These are phyloP conservation scores for Tylopilus sp. DNA, from an alignment of 1,284 basidiomycete genomes.

Conservation along the genomic window DNA sequence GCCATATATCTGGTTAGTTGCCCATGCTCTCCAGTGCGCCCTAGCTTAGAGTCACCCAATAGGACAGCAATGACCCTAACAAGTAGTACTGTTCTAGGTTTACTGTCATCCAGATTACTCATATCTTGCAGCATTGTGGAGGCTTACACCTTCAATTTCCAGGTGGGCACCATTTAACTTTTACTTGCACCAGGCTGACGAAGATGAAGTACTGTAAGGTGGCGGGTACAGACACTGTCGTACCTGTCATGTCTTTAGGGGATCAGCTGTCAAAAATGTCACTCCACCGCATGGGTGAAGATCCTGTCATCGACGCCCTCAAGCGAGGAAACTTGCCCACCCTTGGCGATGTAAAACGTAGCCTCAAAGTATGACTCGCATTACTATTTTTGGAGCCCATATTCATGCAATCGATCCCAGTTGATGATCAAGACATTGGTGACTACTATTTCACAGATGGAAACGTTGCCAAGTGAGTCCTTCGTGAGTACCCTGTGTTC, in stretches of 20 bases:
- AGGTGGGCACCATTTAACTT: conserved; percentile 39
- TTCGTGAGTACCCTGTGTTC: background rate
- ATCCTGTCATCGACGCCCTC: conserved; percentile 55
- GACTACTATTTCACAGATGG: conserved; percentile 71
- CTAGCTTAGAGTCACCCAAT: conserved; percentile 6
- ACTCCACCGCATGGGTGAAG: conserved; percentile 38
- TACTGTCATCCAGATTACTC: conserved; percentile 19
- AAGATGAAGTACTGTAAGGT: conserved; percentile 54
- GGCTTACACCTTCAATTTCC: conserved; percentile 79
- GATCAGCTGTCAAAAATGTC: conserved; percentile 51
- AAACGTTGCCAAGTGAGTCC: conserved; percentile 63
- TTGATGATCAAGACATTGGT: conserved; percentile 69
- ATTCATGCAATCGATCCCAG: conserved; percentile 35
- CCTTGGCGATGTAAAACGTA: conserved; percentile 68
- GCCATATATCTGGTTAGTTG: conserved; percentile 70
- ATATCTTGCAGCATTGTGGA: conserved; percentile 63
- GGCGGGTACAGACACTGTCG: conserved; percentile 48
- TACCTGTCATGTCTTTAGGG: conserved; percentile 68
- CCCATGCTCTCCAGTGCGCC: background rate
- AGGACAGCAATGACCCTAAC: conserved; percentile 76
- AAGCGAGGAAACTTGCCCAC: conserved; percentile 59
- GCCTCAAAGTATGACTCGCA: conserved; percentile 52
- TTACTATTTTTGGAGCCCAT: background rate
- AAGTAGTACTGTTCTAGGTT: conserved; percentile 47
- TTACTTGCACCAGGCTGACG: conserved; percentile 2